Percentiles rank a stretch among this genome's conserved stretches.
These are phyloP conservation scores for Diospyros kaki DNA, from an alignment of 148 eudicot genomes.

Conservation along the genomic window DNA sequence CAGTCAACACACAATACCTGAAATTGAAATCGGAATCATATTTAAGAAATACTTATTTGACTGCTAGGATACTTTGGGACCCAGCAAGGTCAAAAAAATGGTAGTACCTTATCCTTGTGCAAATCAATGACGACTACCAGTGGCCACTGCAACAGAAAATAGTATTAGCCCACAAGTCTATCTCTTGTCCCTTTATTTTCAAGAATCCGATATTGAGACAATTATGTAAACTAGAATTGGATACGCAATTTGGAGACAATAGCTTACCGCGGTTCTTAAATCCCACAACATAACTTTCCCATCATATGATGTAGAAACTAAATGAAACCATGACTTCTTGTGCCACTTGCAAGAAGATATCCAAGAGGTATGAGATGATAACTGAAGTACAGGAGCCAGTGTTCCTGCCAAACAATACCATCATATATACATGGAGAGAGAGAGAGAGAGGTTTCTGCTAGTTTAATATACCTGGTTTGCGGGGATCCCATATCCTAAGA, in stretches of 20 bases:
- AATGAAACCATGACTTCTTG: too few relatives aligned
- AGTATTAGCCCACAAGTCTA: conserved; percentile 18
- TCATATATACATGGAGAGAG: conserved; percentile 6
- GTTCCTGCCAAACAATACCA: conserved; percentile 44
- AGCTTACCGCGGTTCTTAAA: too few relatives aligned
- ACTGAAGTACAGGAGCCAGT: conserved; percentile 74
- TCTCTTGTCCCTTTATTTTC: neutral
- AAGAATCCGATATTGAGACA: neutral
- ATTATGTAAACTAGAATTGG: too few relatives aligned
- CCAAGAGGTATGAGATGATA: conserved; percentile 88
- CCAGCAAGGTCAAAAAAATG: neutral
- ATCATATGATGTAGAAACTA: too few relatives aligned
- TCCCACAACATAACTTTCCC: too few relatives aligned
- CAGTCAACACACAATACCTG: conserved; percentile 89
- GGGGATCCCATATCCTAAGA: too few relatives aligned
- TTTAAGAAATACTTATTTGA: neutral
- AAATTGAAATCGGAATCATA: conserved; percentile 6
- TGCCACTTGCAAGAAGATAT: too few relatives aligned
- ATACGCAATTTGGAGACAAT: too few relatives aligned
- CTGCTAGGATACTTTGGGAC: neutral
- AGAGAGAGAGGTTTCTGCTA: conserved; percentile 21
- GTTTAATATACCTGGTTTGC: too few relatives aligned
- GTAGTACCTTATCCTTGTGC: conserved; percentile 83
- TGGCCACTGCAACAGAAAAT: conserved; percentile 69
- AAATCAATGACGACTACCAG: conserved; percentile 68